Percentiles rank a stretch among this genome's conserved stretches.
Conservation (phyloP, 768 basidiomycete species). For the Tylopilus felleus region DNA sequence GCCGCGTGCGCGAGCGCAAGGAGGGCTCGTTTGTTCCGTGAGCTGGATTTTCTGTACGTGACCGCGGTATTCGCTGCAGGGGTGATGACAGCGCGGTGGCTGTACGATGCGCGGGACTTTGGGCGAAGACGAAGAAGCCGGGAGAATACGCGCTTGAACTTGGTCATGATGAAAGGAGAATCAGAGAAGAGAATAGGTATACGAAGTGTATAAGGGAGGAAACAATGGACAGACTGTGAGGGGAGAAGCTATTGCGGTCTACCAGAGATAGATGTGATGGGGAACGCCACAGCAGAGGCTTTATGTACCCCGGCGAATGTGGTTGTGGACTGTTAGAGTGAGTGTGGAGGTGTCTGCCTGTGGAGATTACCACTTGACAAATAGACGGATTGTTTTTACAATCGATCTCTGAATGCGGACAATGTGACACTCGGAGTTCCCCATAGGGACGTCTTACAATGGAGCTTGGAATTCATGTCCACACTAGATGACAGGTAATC, state of each 20-base stretch:
- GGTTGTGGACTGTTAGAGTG: no score
- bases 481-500: no score
- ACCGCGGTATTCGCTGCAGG: no score
- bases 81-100: no score
- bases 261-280: not conserved
- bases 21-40: not conserved
- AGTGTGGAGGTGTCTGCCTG: no score
- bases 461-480: no score
- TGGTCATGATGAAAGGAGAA: not conserved
- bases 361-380: no score
- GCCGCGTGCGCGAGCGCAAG: not conserved
- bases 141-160: not conserved
- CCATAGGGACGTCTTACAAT: no score
- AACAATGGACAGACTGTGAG: not conserved
- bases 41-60: no score
- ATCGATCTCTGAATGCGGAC: no score
- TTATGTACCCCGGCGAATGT: not conserved
- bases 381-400: no score
- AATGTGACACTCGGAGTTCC: no score
- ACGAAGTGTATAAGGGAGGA: not conserved
- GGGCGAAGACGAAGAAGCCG: not conserved
- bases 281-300: not conserved
- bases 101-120: not conserved
- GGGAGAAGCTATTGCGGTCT: not conserved
- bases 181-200: not conserved